Conservation (phyloP, 495 filamentous ascomycete species). For the Xeromyces bisporus region DNA sequence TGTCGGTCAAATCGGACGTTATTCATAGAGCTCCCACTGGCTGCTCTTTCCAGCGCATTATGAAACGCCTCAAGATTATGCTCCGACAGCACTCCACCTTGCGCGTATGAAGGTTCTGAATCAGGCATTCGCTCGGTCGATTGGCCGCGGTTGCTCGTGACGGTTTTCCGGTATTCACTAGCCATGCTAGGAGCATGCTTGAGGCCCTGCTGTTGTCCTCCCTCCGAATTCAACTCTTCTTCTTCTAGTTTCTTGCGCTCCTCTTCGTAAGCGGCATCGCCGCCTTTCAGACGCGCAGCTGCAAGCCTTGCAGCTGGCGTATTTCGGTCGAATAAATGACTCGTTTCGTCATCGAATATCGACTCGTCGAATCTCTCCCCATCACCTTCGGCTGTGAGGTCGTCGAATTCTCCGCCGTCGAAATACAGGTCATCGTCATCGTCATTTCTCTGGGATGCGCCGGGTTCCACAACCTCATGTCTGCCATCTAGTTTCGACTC, state of each 20-base stretch:
- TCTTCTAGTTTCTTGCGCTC: constrained; percentile 1
- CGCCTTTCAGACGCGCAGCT: not conserved
- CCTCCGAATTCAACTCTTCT: not conserved
- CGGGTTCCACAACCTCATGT: constrained; percentile 1
- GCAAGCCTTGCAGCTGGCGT: constrained; percentile 3
- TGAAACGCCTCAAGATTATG: constrained; percentile 58
- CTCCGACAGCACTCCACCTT: constrained; percentile 30
- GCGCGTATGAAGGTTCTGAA: constrained; percentile 14
- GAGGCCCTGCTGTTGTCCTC: constrained; percentile 8
- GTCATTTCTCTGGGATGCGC: constrained; percentile 7
- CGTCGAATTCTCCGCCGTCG: constrained; percentile 58
- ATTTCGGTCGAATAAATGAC: constrained; percentile 31
- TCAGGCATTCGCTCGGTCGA: constrained; percentile 15
- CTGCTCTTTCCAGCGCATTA: constrained; percentile 62
- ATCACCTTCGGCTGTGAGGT: constrained; percentile 29
- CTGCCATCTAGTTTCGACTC: not conserved
- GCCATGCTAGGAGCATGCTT: constrained; percentile 26
- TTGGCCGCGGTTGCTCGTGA: constrained; percentile 12
- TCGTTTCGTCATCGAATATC: constrained; percentile 52
- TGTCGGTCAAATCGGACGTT: constrained; percentile 49
- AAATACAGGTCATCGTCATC: constrained; percentile 68
- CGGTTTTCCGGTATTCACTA: constrained; percentile 17
- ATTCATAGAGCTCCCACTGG: constrained; percentile 46
- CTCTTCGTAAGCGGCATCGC: constrained; percentile 2
- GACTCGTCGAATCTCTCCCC: constrained; percentile 56